phyloP scores from a whole-genome alignment of 2,329 filamentous ascomycete genomes.

The Xylariaceae sp. region DNA sequence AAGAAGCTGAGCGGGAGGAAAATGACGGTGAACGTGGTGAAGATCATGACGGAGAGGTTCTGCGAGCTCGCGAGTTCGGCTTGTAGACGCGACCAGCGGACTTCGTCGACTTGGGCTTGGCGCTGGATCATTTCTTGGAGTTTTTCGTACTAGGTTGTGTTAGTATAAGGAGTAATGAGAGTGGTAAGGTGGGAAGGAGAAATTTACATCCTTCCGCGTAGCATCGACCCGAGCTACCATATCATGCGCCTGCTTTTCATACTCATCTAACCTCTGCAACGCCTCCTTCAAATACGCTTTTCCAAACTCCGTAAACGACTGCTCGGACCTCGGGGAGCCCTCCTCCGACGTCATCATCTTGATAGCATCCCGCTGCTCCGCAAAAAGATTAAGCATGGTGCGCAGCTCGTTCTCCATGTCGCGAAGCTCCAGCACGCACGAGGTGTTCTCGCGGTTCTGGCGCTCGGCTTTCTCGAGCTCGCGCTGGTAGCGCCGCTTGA shows the following conservation, averaged over 20 bases:
- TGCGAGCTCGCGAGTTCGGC: conserved; percentile 58
- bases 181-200: not conserved
- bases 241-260: conserved; percentile 47
- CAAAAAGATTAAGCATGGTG: conserved; percentile 52
- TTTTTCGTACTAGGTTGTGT: conserved; percentile 49
- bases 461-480: conserved; percentile 43
- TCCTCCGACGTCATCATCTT: conserved; percentile 41
- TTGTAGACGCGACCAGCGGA: conserved; percentile 56
- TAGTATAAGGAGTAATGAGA: too few species aligned
- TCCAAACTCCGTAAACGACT: conserved; percentile 41
- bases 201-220: conserved; percentile 51
- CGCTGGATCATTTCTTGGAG: conserved; percentile 63
- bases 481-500: conserved; percentile 39
- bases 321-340: conserved; percentile 32
- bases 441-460: conserved; percentile 58
- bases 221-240: conserved; percentile 55
- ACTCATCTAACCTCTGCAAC: conserved; percentile 48
- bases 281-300: conserved; percentile 49
- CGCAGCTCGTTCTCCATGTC: conserved; percentile 61
- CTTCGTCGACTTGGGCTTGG: conserved; percentile 61
- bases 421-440: conserved; percentile 55
- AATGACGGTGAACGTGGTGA: conserved; percentile 59
- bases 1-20: conserved; percentile 62
- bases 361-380: conserved; percentile 50
- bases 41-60: conserved; percentile 60